Conservation (phyloP, 1,284 basidiomycete species). For the Cryptococcus maquisensis region DNA sequence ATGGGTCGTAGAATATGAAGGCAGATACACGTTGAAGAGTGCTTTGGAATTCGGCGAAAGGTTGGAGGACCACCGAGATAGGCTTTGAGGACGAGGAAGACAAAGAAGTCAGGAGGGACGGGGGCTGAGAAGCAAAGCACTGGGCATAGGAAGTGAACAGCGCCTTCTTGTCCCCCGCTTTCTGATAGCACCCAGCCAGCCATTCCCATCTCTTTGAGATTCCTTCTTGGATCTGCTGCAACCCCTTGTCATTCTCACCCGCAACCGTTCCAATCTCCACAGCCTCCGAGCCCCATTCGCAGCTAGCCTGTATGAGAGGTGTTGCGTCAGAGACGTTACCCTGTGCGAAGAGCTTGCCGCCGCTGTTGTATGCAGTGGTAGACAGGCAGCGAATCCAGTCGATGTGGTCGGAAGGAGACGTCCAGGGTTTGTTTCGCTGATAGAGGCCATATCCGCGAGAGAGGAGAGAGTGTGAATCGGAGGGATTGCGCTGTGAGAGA, state of each 20-base stretch:
- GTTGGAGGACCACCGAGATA: constrained; percentile 7
- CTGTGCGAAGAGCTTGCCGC: constrained; percentile 42
- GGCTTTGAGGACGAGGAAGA: not conserved
- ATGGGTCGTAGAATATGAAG: constrained; percentile 8
- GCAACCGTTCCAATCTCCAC: not conserved
- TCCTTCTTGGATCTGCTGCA: constrained; percentile 4
- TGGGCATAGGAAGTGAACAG: constrained; percentile 19
- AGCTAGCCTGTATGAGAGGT: constrained; percentile 27
- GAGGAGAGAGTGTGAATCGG: not conserved
- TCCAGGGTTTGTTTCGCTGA: not conserved
- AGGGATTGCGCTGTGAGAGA: not conserved
- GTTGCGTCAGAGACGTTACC: constrained; percentile 28
- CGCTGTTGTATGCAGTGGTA: constrained; percentile 45
- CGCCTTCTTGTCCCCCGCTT: constrained; percentile 57
- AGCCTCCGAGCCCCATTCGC: constrained; percentile 19
- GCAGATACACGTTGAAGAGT: constrained; percentile 12
- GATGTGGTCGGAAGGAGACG: not conserved
- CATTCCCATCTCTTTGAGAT: constrained; percentile 64
- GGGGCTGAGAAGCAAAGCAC: constrained; percentile 10
- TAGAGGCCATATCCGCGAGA: not conserved
- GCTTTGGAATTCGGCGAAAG: constrained; percentile 8
- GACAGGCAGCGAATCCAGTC: constrained; percentile 33
- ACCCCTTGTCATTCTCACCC: not conserved
- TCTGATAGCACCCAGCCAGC: constrained; percentile 68
- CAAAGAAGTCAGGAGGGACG: constrained; percentile 2